Percentiles rank a stretch among this genome's conserved stretches.
Evolutionary conservation across 2,329 filamentous ascomycete genomes (phyloP).

Genomic region (Colletotrichum euphorbiae): DNA sequence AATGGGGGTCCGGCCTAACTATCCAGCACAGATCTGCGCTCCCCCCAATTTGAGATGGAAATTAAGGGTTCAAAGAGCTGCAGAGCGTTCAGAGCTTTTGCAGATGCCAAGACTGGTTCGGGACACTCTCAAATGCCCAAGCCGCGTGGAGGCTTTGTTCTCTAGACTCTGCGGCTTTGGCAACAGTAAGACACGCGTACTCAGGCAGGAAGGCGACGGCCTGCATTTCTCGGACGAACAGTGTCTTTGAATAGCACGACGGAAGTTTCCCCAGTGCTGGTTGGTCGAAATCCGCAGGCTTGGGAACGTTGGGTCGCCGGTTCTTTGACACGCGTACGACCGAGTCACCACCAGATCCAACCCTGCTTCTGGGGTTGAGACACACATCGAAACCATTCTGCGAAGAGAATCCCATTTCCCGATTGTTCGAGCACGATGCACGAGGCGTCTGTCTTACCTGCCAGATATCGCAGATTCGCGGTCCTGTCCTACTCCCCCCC

Average conservation of each 20-base stretch:
- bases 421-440: not conserved
- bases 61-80: conserved; percentile 24
- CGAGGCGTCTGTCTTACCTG: not conserved
- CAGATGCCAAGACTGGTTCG: conserved; percentile 16
- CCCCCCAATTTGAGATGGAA: conserved; percentile 7
- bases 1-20: not conserved
- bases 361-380: conserved; percentile 6
- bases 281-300: not conserved
- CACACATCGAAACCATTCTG: not conserved
- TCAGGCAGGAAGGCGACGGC: not conserved
- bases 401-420: not conserved
- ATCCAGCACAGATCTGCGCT: conserved; percentile 1
- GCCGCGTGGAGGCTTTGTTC: not conserved
- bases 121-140: not conserved
- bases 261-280: not conserved
- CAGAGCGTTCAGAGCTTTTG: conserved; percentile 17
- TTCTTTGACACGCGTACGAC: conserved; percentile 1
- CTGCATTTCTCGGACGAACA: conserved; percentile 9
- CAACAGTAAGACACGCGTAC: conserved; percentile 5
- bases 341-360: not conserved
- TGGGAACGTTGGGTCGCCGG: not conserved
- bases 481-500: too few relatives aligned
- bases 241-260: not conserved
- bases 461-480: not conserved
- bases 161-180: too few relatives aligned